Evolutionary conservation across 2,329 filamentous ascomycete genomes (phyloP).

Genomic region (Arthrocladium fulminans): DNA sequence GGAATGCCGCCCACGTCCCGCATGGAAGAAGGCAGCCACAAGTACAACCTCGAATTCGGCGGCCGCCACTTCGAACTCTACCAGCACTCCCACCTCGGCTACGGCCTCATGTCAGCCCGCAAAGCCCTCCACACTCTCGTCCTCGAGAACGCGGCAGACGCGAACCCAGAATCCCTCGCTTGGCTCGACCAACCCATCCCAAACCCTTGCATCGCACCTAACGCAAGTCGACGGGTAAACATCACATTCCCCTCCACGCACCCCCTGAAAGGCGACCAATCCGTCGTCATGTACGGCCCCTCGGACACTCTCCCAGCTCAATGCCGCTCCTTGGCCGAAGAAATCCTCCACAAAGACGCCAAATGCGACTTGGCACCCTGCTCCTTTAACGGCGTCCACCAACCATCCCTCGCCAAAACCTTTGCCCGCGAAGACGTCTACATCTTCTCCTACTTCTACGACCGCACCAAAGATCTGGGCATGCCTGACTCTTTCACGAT

Average conservation of each 20-base stretch:
- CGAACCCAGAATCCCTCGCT: conserved; percentile 50
- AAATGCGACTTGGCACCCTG: conserved; percentile 79
- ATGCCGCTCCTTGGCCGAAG: conserved; percentile 83
- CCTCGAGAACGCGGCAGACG: conserved; percentile 59
- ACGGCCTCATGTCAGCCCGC: conserved; percentile 90
- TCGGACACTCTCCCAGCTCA: conserved; percentile 65
- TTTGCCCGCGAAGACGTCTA: conserved; percentile 87
- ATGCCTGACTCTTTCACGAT: conserved; percentile 98
- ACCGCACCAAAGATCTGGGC: conserved; percentile 83
- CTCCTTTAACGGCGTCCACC: conserved; percentile 96
- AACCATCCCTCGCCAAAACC: conserved; percentile 84
- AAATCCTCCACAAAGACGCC: conserved; percentile 78
- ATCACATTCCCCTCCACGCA: conserved; percentile 61
- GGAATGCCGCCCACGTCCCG: conserved; percentile 67
- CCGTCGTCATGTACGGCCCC: conserved; percentile 83
- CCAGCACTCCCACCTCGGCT: conserved; percentile 96
- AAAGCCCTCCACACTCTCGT: conserved; percentile 72
- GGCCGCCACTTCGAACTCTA: conserved; percentile 87
- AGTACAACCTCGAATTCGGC: conserved; percentile 84
- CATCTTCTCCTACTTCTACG: conserved; percentile 96
- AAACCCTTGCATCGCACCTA: conserved; percentile 80
- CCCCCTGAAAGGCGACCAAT: conserved; percentile 55
- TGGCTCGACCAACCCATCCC: conserved; percentile 65
- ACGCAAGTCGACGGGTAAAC: conserved; percentile 64
- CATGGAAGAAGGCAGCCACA: conserved; percentile 85